A percentile compares a stretch with the other conserved stretches of the same genome.
Conservation (phyloP, 129 eudicot species). For the Lonicera japonica region DNA sequence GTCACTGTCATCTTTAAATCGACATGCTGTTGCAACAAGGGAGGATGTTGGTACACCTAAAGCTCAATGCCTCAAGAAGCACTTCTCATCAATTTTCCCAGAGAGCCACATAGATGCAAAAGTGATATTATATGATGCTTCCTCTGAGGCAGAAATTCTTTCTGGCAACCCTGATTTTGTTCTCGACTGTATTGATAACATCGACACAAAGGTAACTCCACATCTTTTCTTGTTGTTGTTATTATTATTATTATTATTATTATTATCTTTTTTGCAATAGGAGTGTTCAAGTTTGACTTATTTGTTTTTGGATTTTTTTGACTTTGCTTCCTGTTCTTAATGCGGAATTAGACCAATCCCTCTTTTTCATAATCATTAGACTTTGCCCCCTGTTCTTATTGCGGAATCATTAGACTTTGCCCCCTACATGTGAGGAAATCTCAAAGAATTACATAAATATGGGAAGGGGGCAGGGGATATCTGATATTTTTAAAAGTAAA, state of each 20-base stretch:
- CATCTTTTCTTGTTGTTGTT: not conserved
- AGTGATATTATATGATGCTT: slow-evolving; percentile 73
- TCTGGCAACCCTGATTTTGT: slow-evolving; percentile 93
- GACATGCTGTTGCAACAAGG: slow-evolving; percentile 98
- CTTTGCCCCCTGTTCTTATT: too few species aligned
- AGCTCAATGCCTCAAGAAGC: slow-evolving; percentile 93
- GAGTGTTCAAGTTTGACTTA: too few species aligned
- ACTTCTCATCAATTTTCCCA: slow-evolving; percentile 74
- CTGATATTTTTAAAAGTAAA: too few species aligned
- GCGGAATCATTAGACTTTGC: too few species aligned
- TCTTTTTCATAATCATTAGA: too few species aligned
- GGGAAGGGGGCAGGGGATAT: too few species aligned
- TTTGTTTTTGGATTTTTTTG: too few species aligned
- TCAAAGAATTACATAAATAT: too few species aligned
- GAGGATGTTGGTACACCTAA: slow-evolving; percentile 97
- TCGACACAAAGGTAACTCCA: slow-evolving; percentile 81
- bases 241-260: not conserved
- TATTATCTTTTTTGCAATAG: too few species aligned
- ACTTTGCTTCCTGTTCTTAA: too few species aligned
- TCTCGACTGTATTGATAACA: slow-evolving; percentile 96
- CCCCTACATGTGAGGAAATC: too few species aligned
- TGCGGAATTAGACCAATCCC: too few species aligned
- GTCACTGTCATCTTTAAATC: slow-evolving; percentile 92
- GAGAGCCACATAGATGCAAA: slow-evolving; percentile 87
- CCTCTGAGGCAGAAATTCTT: slow-evolving; percentile 89